These are phyloP conservation scores for Colletotrichum orbiculare DNA, from an alignment of 2,329 filamentous ascomycete genomes.

Conservation along the genomic window DNA sequence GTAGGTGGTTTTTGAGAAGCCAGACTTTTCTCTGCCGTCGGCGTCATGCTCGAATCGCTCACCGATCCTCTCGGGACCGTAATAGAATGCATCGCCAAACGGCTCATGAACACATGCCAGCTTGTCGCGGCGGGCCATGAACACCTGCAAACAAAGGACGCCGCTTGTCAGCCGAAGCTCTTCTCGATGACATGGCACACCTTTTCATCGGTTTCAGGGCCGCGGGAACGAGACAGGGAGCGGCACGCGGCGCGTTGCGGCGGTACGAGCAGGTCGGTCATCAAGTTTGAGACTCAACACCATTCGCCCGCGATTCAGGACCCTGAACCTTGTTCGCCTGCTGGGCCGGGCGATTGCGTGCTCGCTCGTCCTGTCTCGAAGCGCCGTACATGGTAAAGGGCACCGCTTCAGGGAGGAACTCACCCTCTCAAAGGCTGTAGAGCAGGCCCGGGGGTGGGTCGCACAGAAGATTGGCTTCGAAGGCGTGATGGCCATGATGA, in stretches of 20 bases:
- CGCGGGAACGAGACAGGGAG: neutral
- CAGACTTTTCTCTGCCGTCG: conserved; percentile 66
- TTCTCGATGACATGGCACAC: neutral
- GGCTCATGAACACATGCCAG: conserved; percentile 92
- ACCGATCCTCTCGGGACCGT: conserved; percentile 88
- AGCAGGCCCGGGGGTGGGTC: conserved; percentile 94
- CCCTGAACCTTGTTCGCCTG: conserved; percentile 31
- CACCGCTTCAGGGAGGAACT: conserved; percentile 40
- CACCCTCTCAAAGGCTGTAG: conserved; percentile 96
- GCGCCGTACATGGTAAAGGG: neutral
- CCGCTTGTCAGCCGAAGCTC: conserved; percentile 18
- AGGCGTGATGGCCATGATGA: conserved; percentile 66
- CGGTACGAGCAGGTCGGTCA: neutral
- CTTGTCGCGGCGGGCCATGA: conserved; percentile 90
- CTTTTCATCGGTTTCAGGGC: neutral
- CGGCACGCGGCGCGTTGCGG: neutral
- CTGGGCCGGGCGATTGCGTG: conserved; percentile 11
- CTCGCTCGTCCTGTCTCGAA: conserved; percentile 8
- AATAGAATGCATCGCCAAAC: conserved; percentile 97
- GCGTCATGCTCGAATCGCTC: conserved; percentile 80
- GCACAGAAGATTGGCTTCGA: conserved; percentile 83
- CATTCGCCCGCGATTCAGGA: conserved; percentile 27
- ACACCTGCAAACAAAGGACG: conserved; percentile 71
- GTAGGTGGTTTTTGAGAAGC: conserved; percentile 77
- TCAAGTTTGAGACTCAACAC: conserved; percentile 10